These are phyloP conservation scores for Amaranthus hypochondriacus DNA, from an alignment of 148 eudicot species.

Conservation along the genomic window DNA sequence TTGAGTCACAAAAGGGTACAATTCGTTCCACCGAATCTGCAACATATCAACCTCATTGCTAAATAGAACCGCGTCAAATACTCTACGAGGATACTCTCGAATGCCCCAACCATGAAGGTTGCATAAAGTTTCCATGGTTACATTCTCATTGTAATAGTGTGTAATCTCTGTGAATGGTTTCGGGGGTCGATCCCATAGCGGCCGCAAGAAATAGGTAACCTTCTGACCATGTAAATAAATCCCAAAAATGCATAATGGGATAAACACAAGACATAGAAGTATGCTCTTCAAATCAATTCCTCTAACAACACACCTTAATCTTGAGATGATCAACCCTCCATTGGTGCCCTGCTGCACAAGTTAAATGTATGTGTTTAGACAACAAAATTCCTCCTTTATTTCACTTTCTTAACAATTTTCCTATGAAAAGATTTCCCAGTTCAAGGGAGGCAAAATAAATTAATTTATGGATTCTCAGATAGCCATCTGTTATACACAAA, in stretches of 20 bases:
- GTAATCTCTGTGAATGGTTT: conserved; percentile 30
- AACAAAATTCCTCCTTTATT: neutral
- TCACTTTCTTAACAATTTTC: neutral
- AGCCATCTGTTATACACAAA: neutral
- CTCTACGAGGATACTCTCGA: conserved; percentile 34
- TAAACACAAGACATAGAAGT: conserved; percentile 9
- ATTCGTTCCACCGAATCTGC: conserved; percentile 32
- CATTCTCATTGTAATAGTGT: conserved; percentile 34
- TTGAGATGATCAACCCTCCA: conserved; percentile 20
- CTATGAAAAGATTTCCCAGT: neutral
- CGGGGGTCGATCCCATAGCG: conserved; percentile 37
- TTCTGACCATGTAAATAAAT: conserved; percentile 27
- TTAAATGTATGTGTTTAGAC: neutral
- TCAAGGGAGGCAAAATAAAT: neutral
- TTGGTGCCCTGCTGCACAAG: conserved; percentile 9
- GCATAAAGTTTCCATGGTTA: conserved; percentile 33
- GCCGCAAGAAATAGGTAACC: conserved; percentile 34
- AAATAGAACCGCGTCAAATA: conserved; percentile 35
- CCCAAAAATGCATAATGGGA: conserved; percentile 17
- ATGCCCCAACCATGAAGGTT: conserved; percentile 37
- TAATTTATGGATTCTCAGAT: neutral
- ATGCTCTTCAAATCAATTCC: conserved; percentile 20
- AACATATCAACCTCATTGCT: conserved; percentile 37
- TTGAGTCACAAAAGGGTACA: conserved; percentile 35
- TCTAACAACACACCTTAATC: conserved; percentile 20